These are phyloP conservation scores for Nemophila menziesii DNA, from an alignment of 257 asterid genomes.

Conservation along the genomic window DNA sequence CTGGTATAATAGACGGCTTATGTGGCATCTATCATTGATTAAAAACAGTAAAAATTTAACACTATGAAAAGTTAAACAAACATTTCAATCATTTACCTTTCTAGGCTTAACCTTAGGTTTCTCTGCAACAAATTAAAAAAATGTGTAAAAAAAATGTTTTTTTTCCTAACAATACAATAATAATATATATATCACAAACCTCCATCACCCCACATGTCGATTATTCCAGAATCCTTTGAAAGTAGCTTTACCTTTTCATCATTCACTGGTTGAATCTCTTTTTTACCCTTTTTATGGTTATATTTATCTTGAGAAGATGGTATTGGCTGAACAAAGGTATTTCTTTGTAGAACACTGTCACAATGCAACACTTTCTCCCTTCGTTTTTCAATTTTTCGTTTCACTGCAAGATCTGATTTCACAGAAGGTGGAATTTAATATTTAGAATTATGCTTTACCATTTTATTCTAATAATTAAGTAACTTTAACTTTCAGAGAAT, in stretches of 20 bases:
- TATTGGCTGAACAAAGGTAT: constrained; percentile 58
- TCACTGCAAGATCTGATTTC: constrained; percentile 61
- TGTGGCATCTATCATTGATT: constrained; percentile 44
- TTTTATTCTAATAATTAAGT: too few species aligned
- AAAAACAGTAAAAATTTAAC: neutral
- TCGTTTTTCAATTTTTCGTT: constrained; percentile 76
- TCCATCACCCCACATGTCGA: constrained; percentile 57
- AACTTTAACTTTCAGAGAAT: neutral
- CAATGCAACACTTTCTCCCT: constrained; percentile 59
- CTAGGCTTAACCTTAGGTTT: constrained; percentile 27
- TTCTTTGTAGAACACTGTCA: constrained; percentile 72
- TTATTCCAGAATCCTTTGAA: constrained; percentile 27
- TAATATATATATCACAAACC: constrained; percentile 21
- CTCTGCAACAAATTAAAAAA: constrained; percentile 33
- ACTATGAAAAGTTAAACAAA: neutral
- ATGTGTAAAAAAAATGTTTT: neutral
- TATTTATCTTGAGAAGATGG: constrained; percentile 62
- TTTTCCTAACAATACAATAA: neutral
- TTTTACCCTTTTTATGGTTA: constrained; percentile 39
- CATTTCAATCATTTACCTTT: constrained; percentile 33
- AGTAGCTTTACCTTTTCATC: constrained; percentile 33
- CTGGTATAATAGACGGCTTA: constrained; percentile 64
- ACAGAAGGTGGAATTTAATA: neutral
- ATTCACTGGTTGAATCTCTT: constrained; percentile 19
- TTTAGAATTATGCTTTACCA: too few species aligned